A percentile compares a stretch with the other conserved stretches of the same genome.
Evolutionary conservation across 495 filamentous ascomycete genomes (phyloP).

Genomic region (Neurospora sp.): DNA sequence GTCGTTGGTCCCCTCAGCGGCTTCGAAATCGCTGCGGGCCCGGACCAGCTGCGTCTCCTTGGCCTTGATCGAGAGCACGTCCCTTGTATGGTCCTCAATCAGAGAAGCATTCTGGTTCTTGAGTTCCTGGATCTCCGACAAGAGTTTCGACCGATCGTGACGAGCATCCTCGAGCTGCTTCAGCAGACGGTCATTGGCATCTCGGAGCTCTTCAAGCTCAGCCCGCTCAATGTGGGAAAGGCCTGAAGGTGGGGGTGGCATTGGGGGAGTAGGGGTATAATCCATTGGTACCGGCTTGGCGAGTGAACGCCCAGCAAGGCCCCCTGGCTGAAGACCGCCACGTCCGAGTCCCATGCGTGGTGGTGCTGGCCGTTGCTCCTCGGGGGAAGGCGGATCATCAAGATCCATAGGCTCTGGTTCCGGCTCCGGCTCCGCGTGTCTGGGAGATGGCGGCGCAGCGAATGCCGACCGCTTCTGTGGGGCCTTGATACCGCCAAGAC

Average conservation of each 20-base stretch:
- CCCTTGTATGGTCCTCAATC: constrained; percentile 94
- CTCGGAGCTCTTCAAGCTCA: constrained; percentile 79
- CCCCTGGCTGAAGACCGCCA: constrained; percentile 32
- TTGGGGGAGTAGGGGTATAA: constrained; percentile 27
- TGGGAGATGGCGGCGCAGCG: constrained; percentile 47
- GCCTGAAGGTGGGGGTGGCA: constrained; percentile 43
- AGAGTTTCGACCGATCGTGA: constrained; percentile 59
- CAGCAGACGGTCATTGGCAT: constrained; percentile 66
- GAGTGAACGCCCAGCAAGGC: constrained; percentile 75
- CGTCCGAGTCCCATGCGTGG: constrained; percentile 61
- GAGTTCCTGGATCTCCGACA: constrained; percentile 73
- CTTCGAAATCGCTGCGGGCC: constrained; percentile 79
- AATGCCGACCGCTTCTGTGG: constrained; percentile 52
- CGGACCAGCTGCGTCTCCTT: constrained; percentile 96
- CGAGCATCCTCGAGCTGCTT: constrained; percentile 66
- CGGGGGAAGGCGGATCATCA: background rate
- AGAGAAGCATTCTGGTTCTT: constrained; percentile 93
- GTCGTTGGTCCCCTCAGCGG: constrained; percentile 71
- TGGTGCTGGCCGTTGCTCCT: constrained; percentile 33
- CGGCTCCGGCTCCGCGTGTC: constrained; percentile 16
- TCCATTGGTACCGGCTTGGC: constrained; percentile 55
- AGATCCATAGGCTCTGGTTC: constrained; percentile 13
- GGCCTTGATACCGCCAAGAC: constrained; percentile 58
- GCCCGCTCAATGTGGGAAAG: constrained; percentile 68
- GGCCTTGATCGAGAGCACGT: constrained; percentile 90